A percentile compares a stretch with the other conserved stretches of the same genome.
These are phyloP conservation scores for Solanum bukasovii DNA, from an alignment of 257 asterid species.

Conservation along the genomic window DNA sequence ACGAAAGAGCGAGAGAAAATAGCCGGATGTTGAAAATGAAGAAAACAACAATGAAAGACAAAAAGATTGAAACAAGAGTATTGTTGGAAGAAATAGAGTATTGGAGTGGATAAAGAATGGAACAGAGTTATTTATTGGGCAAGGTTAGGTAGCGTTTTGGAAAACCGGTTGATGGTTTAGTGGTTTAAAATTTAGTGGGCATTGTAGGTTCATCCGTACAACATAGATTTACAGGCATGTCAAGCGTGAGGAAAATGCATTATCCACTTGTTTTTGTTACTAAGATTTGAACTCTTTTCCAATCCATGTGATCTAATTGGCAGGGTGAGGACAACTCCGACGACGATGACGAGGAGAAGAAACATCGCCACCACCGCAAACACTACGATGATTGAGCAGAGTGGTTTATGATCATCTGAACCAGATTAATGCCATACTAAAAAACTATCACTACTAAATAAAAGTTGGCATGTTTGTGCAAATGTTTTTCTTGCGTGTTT, in stretches of 20 bases:
- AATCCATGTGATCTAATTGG: not conserved
- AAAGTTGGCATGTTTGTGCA: not conserved
- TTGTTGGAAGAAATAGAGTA: too few species aligned
- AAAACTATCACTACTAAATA: slow-evolving; percentile 5
- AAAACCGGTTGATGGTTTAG: too few species aligned
- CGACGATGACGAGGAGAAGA: slow-evolving; percentile 22
- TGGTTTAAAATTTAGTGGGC: too few species aligned
- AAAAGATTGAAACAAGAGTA: too few species aligned
- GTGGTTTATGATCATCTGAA: not conserved
- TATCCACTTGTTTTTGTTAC: not conserved
- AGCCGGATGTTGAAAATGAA: too few species aligned
- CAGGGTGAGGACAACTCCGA: slow-evolving; percentile 30
- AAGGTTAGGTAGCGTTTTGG: too few species aligned
- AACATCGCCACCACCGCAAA: slow-evolving; percentile 19
- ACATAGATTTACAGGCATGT: not conserved
- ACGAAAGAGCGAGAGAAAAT: too few species aligned
- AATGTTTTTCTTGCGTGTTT: not conserved
- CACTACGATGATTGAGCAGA: slow-evolving; percentile 30
- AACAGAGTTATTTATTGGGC: too few species aligned
- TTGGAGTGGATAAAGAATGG: too few species aligned
- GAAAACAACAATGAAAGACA: too few species aligned
- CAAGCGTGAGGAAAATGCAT: not conserved
- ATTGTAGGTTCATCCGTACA: not conserved
- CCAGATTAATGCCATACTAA: not conserved
- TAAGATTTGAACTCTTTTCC: not conserved